A percentile compares a stretch with the other conserved stretches of the same genome.
phyloP scores from a whole-genome alignment of 345 rosid genomes.

The Brassica incana region DNA sequence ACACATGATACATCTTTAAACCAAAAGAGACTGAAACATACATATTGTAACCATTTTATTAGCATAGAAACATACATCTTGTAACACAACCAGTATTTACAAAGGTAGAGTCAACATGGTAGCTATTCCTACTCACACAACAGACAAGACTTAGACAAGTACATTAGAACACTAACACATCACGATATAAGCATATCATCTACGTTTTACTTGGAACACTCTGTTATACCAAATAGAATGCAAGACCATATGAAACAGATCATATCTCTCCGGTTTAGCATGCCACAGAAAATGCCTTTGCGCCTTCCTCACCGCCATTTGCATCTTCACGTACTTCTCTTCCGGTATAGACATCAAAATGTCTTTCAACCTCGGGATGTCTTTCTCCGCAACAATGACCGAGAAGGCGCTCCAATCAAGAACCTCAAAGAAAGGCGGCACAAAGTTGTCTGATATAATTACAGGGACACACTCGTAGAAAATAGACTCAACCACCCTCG shows the following conservation, averaged over 20 bases:
- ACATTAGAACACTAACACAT: background rate
- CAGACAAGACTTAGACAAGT: background rate
- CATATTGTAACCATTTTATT: background rate
- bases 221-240: conserved; percentile 92
- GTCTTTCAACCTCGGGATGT: conserved; percentile 71
- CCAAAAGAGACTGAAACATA: background rate
- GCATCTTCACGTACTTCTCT: conserved; percentile 67
- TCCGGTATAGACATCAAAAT: conserved; percentile 61
- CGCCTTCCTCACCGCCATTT: conserved; percentile 68
- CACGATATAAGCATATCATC: conserved; percentile 33
- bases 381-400: conserved; percentile 72
- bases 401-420: conserved; percentile 81
- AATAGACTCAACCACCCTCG: conserved; percentile 83
- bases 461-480: conserved; percentile 93
- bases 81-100: conserved; percentile 3
- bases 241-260: conserved; percentile 89
- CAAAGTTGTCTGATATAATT: conserved; percentile 83
- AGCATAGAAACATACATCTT: background rate
- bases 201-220: conserved; percentile 76
- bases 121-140: conserved; percentile 11
- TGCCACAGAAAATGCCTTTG: conserved; percentile 94
- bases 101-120: conserved; percentile 1
- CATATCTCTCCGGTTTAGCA: conserved; percentile 73
- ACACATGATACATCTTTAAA: background rate
- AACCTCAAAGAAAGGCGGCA: conserved; percentile 86